Base-by-base conservation (phyloP, 345 rosid species). In the Heritiera fomes region DNA sequence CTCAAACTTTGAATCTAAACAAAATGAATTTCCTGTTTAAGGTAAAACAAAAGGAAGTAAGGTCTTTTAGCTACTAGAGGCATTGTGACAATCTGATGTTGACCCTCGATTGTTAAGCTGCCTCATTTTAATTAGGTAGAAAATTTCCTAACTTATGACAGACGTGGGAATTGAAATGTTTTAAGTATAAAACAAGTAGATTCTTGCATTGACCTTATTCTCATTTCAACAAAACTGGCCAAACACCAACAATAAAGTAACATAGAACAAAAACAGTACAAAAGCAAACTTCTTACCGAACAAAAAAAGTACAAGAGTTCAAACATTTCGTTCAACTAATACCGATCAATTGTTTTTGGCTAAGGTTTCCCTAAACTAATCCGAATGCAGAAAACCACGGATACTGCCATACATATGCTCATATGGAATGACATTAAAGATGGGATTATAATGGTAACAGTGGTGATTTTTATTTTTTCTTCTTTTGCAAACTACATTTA, bases 181-280 rank as follows among this genome's bases (percentile, higher is more conserved):
- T 43, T 11, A 5, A 70, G 13, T 6, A 13, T 4, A 47, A 46
- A 23, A 50, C 55, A 49, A 72, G 10, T 17, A 55, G 46, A 38
- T 53, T 34, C 63, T 38, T 55, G 47, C 18, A 72, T 34, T 38
- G 76, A 72, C 76, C 49, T 9, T 34, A 34, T 34, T 34, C 7
- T 72, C 18, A 18, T 72, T 55, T 72, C 75, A 34, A 72, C 75
- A 72, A 34, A 53, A 71, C 46, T 32, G 61, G 28, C 62, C 75
- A 71, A 71, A 52, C 47, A 52, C 61, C 30, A 32, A 52, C 30
- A 17, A 8, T 2, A 15, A 71, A 50, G 15, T 30, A 50, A 34
- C 38, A 34, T 41, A 3, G 3, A 5, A 41, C 43, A 41, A 41
- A 38, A 32, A 34, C 28, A 30, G 28, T 34, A 6, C 41, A 6